Percentiles rank a stretch among this genome's conserved stretches.
Evolutionary conservation across 805 yeast genomes (phyloP).

Genomic region (Candida argentea): DNA sequence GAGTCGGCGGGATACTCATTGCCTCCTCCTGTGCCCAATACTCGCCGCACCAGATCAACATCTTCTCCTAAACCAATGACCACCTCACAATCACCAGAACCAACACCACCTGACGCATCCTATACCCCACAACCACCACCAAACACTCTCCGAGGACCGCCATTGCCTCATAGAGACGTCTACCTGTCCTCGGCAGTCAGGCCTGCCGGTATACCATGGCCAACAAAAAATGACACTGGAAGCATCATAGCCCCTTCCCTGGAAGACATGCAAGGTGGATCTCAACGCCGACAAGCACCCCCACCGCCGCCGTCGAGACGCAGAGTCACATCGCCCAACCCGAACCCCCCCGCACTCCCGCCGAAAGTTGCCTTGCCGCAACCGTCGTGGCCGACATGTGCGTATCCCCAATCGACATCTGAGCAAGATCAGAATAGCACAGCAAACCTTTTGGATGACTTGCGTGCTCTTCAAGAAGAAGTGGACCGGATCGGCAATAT

Average conservation of each 20-base stretch:
- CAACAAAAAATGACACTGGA: background rate
- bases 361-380: background rate
- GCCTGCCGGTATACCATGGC: too few species aligned
- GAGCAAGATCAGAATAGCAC: slow-evolving; percentile 9
- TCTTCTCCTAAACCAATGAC: slow-evolving; percentile 18
- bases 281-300: slow-evolving; percentile 16
- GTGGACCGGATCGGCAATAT: slow-evolving; percentile 46
- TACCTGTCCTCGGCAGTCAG: background rate
- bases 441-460: slow-evolving; percentile 50
- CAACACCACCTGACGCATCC: background rate
- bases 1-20: slow-evolving; percentile 7
- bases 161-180: too few species aligned
- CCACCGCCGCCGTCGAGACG: slow-evolving; percentile 35
- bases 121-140: slow-evolving; percentile 9
- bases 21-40: slow-evolving; percentile 29
- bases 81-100: background rate
- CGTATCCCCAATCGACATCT: background rate
- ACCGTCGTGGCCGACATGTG: background rate
- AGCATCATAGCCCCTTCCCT: too few species aligned
- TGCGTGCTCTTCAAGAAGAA: slow-evolving; percentile 59
- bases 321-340: slow-evolving; percentile 10
- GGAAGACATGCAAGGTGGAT: background rate
- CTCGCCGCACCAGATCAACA: slow-evolving; percentile 24
- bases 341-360: slow-evolving; percentile 15
- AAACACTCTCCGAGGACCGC: slow-evolving; percentile 17